Base-by-base conservation (phyloP, 257 asterid species). In the Nicotiana knightiana region DNA sequence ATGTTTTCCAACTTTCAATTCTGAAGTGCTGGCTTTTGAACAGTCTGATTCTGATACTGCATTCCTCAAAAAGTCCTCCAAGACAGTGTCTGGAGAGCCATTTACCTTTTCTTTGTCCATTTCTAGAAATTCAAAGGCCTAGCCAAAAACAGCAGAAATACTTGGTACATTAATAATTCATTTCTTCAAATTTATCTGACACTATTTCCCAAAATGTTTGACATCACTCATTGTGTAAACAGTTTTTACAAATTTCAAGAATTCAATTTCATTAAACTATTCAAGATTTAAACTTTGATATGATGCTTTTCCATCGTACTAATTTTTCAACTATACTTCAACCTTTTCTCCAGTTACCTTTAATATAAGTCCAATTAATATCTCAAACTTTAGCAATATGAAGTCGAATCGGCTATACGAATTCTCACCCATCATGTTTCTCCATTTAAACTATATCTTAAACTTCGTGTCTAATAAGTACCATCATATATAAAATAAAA, bases 1-100 rank as follows among this genome's bases (percentile, higher is more conserved):
- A 68, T 83, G 87, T n/a, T 85, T 81, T 11, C 71, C 82, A 18
- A 55, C 81, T 79, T 84, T 91, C 13, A 89, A 84, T 66, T 89
- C 93, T 3, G 98, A 92, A 33, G 97, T 92, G 81, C 97, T 93
- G 12, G 92, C 85, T 85, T 86, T 93, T 4, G 94, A 88, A 53
- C 97, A 91, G 63, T 88, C 97, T 46, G 97, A 85, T 81, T 92
- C 87, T 10, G 97, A 94, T 55, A 90, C 98, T 67, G 89, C 71
- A 64, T 82, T 87, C 85, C 94, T 92, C 46, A 91, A 86, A 84
- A 88, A 94, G 76, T 90, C 97, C 86, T 88, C 95, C 64, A 94
- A 93, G 88, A 94, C 97, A 1, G 97, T 93, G 79, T 93, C 98
- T 2, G 98, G 98, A 21, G 98, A 94, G 83, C 1, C 85, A 64